Evolutionary conservation across 1,139 yeast genomes (phyloP), one percentile per base, ranked within the genome.

Genomic region (Yarrowia galli): DNA sequence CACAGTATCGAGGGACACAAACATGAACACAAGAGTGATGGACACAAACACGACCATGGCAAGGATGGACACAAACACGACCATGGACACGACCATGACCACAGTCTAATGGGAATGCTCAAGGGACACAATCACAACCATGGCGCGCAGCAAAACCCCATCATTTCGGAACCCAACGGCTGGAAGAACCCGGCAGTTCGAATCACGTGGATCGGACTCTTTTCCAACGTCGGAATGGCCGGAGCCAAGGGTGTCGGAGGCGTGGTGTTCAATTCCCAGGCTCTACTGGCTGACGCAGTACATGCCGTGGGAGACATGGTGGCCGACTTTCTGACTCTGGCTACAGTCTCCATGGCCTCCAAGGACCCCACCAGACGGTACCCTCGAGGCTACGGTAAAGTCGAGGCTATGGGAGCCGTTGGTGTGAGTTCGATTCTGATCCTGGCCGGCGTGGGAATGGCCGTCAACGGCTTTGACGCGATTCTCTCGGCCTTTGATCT

Each of bases 381-480:
- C 76, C 98, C 98, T 0, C 82, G 89, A 70, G 99, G 99, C 0
- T 92, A 88, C 75, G 99, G 99, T 69, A 92, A 93, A 74, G 84
- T 95, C 64, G 99, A 95, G 78, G 89, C 98, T 2, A 82, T 92
- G 38, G 99, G 99, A 0, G 90, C 98, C 0, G 80, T 93, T 53
- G 88, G 95, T 42, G 98, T 95, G 7, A 89, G 97, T 60, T 86
- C 89, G 0, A 87, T 95, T 67, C 82, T 95, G 69, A 80, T 96
- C 2, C 84, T 89, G 76, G 98, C 98, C 2, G 99, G 99, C 56
- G 76, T 91, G 22, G 89, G 95, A 36, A 96, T 95, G 71, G 98
- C 98, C 36, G 91, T 96, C 93, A 83, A 91, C 54, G 91, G 97
- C 0, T 76, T 91, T 23, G 81, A 88, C 67, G 89, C 88, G 69